Percentiles rank a stretch among this genome's conserved stretches.
Conservation (phyloP, 2,329 filamentous ascomycete species). For the Colletotrichum theobromicola region DNA sequence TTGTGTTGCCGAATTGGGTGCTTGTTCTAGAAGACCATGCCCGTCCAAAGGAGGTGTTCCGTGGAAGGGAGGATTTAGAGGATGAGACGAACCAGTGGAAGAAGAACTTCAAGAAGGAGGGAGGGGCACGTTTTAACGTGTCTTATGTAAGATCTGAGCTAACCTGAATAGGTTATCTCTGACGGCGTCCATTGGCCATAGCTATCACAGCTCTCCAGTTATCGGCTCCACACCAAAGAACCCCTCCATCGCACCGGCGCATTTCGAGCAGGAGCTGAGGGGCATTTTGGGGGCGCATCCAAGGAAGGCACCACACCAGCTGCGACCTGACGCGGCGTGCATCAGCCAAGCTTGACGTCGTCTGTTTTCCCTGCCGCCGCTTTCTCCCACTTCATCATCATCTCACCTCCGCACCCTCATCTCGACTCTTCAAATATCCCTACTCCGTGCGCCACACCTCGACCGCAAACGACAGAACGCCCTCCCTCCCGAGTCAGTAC, state of each 20-base stretch:
- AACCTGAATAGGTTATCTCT: neutral
- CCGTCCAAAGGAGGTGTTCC: neutral
- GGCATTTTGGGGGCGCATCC: neutral
- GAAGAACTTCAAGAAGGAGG: neutral
- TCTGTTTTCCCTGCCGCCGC: neutral
- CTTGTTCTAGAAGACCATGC: neutral
- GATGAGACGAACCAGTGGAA: neutral
- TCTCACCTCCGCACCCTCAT: neutral
- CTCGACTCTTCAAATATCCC: neutral
- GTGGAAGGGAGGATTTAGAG: neutral
- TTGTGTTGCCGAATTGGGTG: too few species aligned
- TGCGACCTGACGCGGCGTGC: conserved; percentile 14
- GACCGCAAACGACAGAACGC: neutral
- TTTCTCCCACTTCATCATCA: neutral
- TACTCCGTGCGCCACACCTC: neutral
- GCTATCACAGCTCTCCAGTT: neutral
- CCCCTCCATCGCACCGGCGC: neutral
- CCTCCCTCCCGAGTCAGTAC: neutral
- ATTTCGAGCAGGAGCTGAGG: neutral
- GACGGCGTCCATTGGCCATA: neutral
- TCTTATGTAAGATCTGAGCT: neutral
- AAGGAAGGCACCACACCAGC: neutral
- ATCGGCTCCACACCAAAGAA: neutral
- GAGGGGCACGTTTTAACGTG: neutral
- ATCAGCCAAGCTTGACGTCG: conserved; percentile 20